Percentiles rank a stretch among this genome's conserved stretches.
Conservation (phyloP, 139 green algal genomes). For the Chlamydomonas schloesseri region DNA sequence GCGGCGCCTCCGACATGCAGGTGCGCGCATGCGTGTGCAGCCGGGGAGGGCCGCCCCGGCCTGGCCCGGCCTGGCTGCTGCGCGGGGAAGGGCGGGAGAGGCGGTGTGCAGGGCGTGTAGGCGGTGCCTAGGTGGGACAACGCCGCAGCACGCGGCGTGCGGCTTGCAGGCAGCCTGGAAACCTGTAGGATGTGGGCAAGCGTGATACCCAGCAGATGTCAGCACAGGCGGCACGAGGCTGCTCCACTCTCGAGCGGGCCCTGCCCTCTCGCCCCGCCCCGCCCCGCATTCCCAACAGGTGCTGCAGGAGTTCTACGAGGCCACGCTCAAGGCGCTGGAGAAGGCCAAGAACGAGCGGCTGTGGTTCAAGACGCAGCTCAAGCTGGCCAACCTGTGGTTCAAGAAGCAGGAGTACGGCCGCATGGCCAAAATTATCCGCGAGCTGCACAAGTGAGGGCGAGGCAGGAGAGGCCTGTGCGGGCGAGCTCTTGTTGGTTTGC, state of each 20-base stretch:
- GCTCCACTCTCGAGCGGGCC: no score
- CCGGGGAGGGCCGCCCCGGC: no score
- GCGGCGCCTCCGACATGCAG: constrained; percentile 68
- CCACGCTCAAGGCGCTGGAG: constrained; percentile 90
- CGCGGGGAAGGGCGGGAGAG: no score
- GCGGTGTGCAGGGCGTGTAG: no score
- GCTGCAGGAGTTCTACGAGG: constrained; percentile 94
- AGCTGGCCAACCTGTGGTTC: constrained; percentile 95
- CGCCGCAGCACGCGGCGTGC: no score
- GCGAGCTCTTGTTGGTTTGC: no score
- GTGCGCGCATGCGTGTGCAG: neutral
- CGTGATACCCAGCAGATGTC: no score
- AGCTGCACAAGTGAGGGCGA: constrained; percentile 85
- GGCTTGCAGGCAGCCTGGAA: no score
- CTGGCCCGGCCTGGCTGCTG: no score
- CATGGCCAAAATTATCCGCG: constrained; percentile 83
- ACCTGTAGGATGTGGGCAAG: no score
- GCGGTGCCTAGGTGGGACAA: no score
- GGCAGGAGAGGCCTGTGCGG: neutral
- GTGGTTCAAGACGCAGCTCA: constrained; percentile 99
- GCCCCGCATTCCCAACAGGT: neutral
- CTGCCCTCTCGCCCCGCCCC: neutral
- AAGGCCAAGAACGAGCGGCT: constrained; percentile 95
- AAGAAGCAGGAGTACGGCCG: constrained; percentile 81
- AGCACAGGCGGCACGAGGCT: no score